Base-by-base conservation (phyloP, 352 stramenopile genomes). In the Pythium pyrilobum region DNA sequence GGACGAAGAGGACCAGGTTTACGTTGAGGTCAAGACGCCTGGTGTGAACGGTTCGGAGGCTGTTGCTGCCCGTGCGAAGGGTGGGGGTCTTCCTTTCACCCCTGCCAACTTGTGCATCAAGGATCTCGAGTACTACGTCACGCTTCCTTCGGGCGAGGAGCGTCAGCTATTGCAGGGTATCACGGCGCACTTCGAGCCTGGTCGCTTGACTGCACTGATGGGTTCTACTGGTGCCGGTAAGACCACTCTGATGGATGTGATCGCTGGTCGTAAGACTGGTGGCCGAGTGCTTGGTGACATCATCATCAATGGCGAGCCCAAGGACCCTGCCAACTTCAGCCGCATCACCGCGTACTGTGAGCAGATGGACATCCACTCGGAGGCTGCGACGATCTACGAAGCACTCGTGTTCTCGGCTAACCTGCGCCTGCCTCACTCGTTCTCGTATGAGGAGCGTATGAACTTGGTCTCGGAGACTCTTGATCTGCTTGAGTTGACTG, bases 291-390 rank as follows among this genome's bases (percentile, higher is more conserved):
- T 75, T 29, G 92, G 94, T 24, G 71, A 96, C 13, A 86, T 98
- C 34, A 72, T 77, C 11, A 67, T 98, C 21, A 98, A 98, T 67
- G 92, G 92, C 21, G 81, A 90, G 52, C 52, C 63, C 0, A 95
- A 96, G 67, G 62, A 93, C 31, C 54, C 66, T 38, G 62, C 53
- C 36, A 84, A 79, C 54, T 98, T 98, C 59, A 79, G 72, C 29
- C 74, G 91, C 38, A 86, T 95, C 59, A 84, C 74, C 6, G 91
- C 85, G 12, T 97, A 97, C 62, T 90, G 92, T 20, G 89, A 97
- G 70, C 89, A 96, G 60, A 89, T 92, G 58, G 58, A 66, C 34
- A 60, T 87, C 28, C 85, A 96, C 64, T 79, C 81, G 44, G 74
- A 92, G 33, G 66, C 78, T 29, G 66, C 86, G 20, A 96, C 87